Conservation (phyloP, 371 early-diverging fungal species). For the Chytridiales sp. region DNA sequence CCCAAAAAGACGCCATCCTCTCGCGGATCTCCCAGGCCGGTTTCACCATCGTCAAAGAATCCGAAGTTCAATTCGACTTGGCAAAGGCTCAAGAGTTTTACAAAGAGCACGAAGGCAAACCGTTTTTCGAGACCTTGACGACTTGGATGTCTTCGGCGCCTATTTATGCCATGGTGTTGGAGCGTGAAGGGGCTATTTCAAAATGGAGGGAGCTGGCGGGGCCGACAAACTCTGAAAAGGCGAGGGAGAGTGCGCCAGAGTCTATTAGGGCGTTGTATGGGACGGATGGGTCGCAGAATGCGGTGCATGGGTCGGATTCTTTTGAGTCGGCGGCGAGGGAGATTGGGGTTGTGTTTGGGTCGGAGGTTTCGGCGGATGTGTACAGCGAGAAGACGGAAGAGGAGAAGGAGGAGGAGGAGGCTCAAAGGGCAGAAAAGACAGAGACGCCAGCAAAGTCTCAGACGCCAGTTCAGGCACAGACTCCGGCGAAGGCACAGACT, state of each 20-base stretch:
- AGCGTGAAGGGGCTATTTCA: conserved; percentile 63
- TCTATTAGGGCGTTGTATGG: conserved; percentile 60
- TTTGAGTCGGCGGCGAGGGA: conserved; percentile 65
- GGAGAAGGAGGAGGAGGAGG: conserved; percentile 1
- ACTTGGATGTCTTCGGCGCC: conserved; percentile 77
- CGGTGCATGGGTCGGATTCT: conserved; percentile 79
- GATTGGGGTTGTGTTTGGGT: conserved; percentile 56
- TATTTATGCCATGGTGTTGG: conserved; percentile 66
- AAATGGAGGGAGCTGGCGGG: conserved; percentile 74
- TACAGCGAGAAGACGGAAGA: conserved; percentile 11
- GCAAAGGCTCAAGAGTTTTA: conserved; percentile 66
- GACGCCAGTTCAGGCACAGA: no score
- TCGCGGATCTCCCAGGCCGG: conserved; percentile 53
- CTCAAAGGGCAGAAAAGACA: conserved; percentile 2
- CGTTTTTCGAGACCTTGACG: conserved; percentile 66
- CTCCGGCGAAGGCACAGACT: no score
- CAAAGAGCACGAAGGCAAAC: conserved; percentile 64
- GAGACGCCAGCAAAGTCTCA: no score
- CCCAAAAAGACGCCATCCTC: conserved; percentile 60
- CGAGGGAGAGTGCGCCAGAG: conserved; percentile 58
- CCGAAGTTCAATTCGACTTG: conserved; percentile 52
- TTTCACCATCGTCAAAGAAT: conserved; percentile 60
- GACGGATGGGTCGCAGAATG: conserved; percentile 68
- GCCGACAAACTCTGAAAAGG: conserved; percentile 69
- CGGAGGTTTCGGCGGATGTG: conserved; percentile 12